Conservation (phyloP, 805 yeast species). For the Myxozyma mucilagina region DNA sequence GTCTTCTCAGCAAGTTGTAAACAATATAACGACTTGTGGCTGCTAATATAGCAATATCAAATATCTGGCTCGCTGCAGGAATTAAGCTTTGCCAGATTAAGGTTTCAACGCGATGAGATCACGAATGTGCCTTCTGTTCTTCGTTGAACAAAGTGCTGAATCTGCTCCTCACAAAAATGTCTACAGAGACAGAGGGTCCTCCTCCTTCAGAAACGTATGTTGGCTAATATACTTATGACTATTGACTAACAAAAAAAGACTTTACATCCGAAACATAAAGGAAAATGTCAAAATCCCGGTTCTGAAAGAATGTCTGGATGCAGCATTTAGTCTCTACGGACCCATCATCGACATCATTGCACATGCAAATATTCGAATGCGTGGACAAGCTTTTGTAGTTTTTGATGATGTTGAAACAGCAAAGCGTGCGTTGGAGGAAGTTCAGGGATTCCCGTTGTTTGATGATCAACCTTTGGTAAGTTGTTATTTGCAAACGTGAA, state of each 20-base stretch:
- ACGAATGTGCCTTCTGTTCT: no score
- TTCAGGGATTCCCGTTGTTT: conserved; percentile 42
- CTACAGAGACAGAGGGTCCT: background rate
- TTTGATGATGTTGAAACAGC: conserved; percentile 50
- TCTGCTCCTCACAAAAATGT: background rate
- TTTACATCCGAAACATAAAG: conserved; percentile 72
- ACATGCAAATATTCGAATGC: conserved; percentile 60
- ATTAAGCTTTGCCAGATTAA: background rate
- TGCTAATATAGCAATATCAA: background rate
- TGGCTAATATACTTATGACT: background rate
- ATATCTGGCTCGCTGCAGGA: background rate
- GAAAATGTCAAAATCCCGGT: conserved; percentile 61
- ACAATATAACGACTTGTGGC: background rate
- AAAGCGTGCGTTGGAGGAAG: conserved; percentile 46
- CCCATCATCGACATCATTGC: conserved; percentile 54
- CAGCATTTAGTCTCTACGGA: conserved; percentile 50
- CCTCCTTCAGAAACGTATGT: conserved; percentile 6
- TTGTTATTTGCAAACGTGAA: no score
- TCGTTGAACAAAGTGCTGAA: background rate
- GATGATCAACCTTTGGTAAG: conserved; percentile 48
- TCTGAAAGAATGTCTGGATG: conserved; percentile 48
- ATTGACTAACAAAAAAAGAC: conserved; percentile 14
- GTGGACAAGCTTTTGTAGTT: conserved; percentile 83
- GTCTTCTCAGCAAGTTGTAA: background rate
- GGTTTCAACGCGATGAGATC: background rate